These are phyloP conservation scores for Kazachstania psychrophila DNA, from an alignment of 805 yeast species.

Conservation along the genomic window DNA sequence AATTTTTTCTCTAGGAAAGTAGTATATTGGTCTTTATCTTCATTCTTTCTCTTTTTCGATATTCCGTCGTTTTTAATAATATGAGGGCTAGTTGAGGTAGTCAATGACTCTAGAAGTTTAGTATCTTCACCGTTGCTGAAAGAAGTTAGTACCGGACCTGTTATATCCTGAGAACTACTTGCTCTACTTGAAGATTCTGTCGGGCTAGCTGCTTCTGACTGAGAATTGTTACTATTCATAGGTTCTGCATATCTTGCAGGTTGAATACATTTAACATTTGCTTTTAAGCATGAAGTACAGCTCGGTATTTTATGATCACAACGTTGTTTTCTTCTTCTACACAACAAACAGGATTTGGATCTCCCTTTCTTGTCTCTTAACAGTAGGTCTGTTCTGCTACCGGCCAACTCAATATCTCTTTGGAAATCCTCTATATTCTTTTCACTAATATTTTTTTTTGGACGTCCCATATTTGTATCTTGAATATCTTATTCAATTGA, in stretches of 20 bases:
- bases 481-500: not conserved
- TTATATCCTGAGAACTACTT: too few species aligned
- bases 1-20: slow-evolving; percentile 46
- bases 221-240: slow-evolving; percentile 24
- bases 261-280: slow-evolving; percentile 51
- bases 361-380: slow-evolving; percentile 43
- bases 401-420: slow-evolving; percentile 28
- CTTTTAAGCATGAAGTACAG: slow-evolving; percentile 58
- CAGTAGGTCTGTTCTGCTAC: slow-evolving; percentile 20
- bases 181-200: too few species aligned
- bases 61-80: not conserved
- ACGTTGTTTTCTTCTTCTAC: slow-evolving; percentile 50
- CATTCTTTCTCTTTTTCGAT: not conserved
- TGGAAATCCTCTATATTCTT: slow-evolving; percentile 29
- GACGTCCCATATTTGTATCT: slow-evolving; percentile 27
- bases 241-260: slow-evolving; percentile 44
- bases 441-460: slow-evolving; percentile 28
- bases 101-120: not conserved
- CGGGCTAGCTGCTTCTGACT: too few species aligned
- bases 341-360: slow-evolving; percentile 46
- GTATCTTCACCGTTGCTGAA: too few species aligned
- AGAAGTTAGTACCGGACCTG: too few species aligned
- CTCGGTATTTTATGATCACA: slow-evolving; percentile 59
- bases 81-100: not conserved
- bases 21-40: slow-evolving; percentile 45